Evolutionary conservation across 2,329 filamentous ascomycete genomes (phyloP), one percentile per base, ranked within the genome.

Genomic region (Intubia oerlemansii): DNA sequence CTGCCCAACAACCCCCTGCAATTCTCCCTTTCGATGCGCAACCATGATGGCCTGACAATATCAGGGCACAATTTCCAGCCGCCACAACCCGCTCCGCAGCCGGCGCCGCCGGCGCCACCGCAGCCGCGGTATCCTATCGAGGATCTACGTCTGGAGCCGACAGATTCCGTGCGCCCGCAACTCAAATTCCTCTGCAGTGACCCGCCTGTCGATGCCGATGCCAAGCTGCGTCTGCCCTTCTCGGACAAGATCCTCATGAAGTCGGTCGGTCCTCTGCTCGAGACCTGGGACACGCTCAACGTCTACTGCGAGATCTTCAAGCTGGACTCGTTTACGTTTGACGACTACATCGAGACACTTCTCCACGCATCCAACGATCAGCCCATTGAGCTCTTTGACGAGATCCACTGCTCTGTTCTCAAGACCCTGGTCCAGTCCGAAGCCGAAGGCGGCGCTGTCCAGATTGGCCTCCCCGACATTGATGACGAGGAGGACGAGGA

Each of bases 271-370:
- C 63, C 70, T 3, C 55, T 95, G 11, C 53, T 98, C 15, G 85
- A 93, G 50, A 80, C 79, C 0, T 98, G 88, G 88, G 82, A 93
- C 41, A 93, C 84, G 0, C 60, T 98, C 19, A 98, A 93, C 42
- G 85, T 98, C n/a, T 93, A 93, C 45, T 91, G 82, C 44, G 81
- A 92, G 43, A 75, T 93, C 12, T 91, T 91, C 44, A 69, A 80
- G 43, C 61, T 98, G 16, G 88, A 98, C 48, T 95, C 85, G 0
- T 98, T 98, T 45, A 95, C 85, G 0, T 90, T 95, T 42, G 88
- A 98, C 46, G 88, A 98, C 47, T 95, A 84, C 42, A 62, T 92
- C 5, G 77, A 95, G 45, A 76, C 84, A 1, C 71, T 98, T 59
- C 64, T 72, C 27, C 74, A 84, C 33, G 65, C 76, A 0, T 81